A percentile compares a stretch with the other conserved stretches of the same genome.
Evolutionary conservation across 306 rosid species (phyloP).

Genomic region (Lathyrus oleraceus): DNA sequence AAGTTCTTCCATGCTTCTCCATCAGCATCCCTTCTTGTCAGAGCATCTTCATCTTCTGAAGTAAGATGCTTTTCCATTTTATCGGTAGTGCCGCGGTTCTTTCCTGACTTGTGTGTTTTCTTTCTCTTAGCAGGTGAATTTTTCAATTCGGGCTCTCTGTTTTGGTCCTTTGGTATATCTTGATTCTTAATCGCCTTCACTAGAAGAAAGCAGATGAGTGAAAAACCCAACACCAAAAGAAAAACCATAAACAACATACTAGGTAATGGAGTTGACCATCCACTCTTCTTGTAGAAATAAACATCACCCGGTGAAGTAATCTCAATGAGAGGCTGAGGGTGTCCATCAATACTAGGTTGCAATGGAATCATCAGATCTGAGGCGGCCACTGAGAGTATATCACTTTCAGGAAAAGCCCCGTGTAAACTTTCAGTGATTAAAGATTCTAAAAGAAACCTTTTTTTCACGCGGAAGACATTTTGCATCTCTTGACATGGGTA

Average conservation of each 20-base stretch:
- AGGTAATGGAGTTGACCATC: conserved; percentile 37
- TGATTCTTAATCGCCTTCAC: conserved; percentile 34
- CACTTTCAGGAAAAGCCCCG: conserved; percentile 30
- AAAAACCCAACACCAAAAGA: conserved; percentile 42
- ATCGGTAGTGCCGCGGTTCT: conserved; percentile 32
- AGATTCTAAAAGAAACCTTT: conserved; percentile 44
- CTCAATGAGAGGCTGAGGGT: conserved; percentile 32
- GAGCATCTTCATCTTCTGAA: conserved; percentile 40
- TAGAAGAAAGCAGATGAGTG: conserved; percentile 18
- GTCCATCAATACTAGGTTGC: conserved; percentile 26
- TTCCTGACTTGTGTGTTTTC: conserved; percentile 48
- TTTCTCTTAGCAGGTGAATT: conserved; percentile 51
- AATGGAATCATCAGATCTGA: conserved; percentile 42
- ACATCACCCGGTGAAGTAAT: conserved; percentile 28
- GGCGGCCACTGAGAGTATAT: conserved; percentile 38
- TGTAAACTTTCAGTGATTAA: conserved; percentile 34
- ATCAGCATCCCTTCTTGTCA: conserved; percentile 23
- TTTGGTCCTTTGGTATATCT: conserved; percentile 30
- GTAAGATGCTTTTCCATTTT: conserved; percentile 38
- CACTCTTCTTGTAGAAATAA: conserved; percentile 26
- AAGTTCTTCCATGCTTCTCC: conserved; percentile 30
- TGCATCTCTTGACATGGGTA: conserved; percentile 61
- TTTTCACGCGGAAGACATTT: conserved; percentile 48
- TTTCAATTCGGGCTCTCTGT: conserved; percentile 41
- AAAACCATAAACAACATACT: conserved; percentile 30